Conservation (phyloP, 257 asterid species). For the Apocynum venetum region DNA sequence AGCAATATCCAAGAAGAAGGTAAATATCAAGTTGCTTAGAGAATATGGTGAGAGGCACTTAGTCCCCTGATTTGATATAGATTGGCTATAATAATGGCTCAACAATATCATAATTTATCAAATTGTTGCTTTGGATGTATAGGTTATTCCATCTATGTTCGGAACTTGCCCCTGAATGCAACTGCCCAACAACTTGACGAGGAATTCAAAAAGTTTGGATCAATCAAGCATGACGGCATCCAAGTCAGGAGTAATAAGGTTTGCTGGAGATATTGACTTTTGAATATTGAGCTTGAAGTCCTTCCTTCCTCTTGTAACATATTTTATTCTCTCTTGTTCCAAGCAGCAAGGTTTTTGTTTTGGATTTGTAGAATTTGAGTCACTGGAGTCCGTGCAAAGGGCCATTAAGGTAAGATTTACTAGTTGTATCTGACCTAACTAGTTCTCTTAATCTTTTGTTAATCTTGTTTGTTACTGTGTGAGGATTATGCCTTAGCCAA, state of each 20-base stretch:
- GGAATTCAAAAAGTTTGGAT: constrained; percentile 68
- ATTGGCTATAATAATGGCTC: background rate
- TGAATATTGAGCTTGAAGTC: constrained; percentile 7
- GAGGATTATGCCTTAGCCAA: background rate
- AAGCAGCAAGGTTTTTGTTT: constrained; percentile 79
- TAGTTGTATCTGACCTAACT: background rate
- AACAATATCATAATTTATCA: background rate
- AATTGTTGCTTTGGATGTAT: constrained; percentile 29
- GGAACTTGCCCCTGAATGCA: constrained; percentile 66
- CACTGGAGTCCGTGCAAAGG: constrained; percentile 64
- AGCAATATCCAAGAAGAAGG: constrained; percentile 23
- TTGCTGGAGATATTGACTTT: constrained; percentile 14
- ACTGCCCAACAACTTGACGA: constrained; percentile 68
- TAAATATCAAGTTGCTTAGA: background rate
- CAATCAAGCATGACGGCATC: constrained; percentile 69
- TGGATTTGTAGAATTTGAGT: constrained; percentile 86
- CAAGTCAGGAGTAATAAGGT: constrained; percentile 91
- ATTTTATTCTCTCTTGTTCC: constrained; percentile 21
- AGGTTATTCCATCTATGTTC: constrained; percentile 80
- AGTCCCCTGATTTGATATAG: background rate
- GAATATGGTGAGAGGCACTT: background rate
- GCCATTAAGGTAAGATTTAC: constrained; percentile 61
- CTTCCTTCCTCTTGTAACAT: constrained; percentile 2
- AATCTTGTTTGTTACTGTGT: background rate
- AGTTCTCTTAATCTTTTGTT: background rate